Evolutionary conservation across 179 eudicot genomes (phyloP).

Genomic region (Beta corolliflora): DNA sequence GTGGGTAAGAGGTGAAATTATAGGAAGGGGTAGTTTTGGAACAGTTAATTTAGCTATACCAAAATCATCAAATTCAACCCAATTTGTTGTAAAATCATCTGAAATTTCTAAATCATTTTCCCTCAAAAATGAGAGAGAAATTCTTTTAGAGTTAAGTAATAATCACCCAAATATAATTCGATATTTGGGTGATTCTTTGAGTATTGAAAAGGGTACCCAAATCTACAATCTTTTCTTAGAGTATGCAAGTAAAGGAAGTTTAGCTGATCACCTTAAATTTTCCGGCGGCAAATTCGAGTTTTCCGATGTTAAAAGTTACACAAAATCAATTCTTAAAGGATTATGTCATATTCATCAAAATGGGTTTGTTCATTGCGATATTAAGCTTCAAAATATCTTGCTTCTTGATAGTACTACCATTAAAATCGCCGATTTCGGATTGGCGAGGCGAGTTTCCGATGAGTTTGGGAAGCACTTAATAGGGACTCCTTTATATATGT

Average conservation of each 20-base stretch:
- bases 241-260: slow-evolving; percentile 60
- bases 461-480: slow-evolving; percentile 39
- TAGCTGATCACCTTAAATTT: slow-evolving; percentile 47
- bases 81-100: slow-evolving; percentile 63
- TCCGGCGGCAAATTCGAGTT: slow-evolving; percentile 37
- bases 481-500: slow-evolving; percentile 86
- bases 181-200: slow-evolving; percentile 44
- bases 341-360: slow-evolving; percentile 45
- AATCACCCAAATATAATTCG: slow-evolving; percentile 44
- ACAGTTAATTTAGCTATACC: slow-evolving; percentile 59
- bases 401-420: slow-evolving; percentile 35
- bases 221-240: slow-evolving; percentile 65
- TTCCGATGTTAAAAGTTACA: slow-evolving; percentile 42
- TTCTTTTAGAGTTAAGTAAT: slow-evolving; percentile 43
- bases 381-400: slow-evolving; percentile 68
- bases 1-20: slow-evolving; percentile 59
- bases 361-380: slow-evolving; percentile 75
- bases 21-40: slow-evolving; percentile 82
- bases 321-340: slow-evolving; percentile 56
- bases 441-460: slow-evolving; percentile 44
- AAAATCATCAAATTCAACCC: slow-evolving; percentile 13
- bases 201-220: slow-evolving; percentile 46
- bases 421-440: slow-evolving; percentile 78
- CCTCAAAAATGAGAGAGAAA: slow-evolving; percentile 47
- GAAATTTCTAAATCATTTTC: slow-evolving; percentile 38